Percentiles rank a stretch among this genome's conserved stretches.
Conservation (phyloP, 345 rosid species). For the Pistacia integerrima region DNA sequence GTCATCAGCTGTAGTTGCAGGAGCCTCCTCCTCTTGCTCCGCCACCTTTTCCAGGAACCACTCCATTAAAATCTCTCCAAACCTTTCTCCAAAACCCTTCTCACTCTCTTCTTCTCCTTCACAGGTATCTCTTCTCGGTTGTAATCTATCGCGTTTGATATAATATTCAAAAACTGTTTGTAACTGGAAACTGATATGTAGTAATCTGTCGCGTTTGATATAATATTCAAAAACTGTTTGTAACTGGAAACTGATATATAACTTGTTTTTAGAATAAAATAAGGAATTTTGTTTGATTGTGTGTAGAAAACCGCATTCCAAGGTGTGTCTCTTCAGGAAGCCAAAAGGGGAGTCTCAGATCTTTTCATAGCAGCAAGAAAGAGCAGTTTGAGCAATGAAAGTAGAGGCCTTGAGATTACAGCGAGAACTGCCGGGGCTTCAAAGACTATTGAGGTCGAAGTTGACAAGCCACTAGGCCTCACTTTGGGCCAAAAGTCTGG, state of each 20-base stretch:
- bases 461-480: conserved; percentile 93
- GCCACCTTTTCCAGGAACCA: conserved; percentile 31
- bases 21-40: conserved; percentile 44
- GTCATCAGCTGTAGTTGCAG: conserved; percentile 39
- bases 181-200: no score
- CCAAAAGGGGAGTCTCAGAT: conserved; percentile 50
- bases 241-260: no score
- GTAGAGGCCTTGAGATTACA: conserved; percentile 51
- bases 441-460: conserved; percentile 84
- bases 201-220: no score
- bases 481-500: conserved; percentile 89
- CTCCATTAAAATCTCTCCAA: conserved; percentile 23
- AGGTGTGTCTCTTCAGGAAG: conserved; percentile 69
- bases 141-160: no score
- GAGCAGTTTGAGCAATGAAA: conserved; percentile 11
- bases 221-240: no score
- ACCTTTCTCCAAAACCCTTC: conserved; percentile 23
- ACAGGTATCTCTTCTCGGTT: conserved; percentile 22
- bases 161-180: no score
- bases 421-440: conserved; percentile 78
- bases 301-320: conserved; percentile 59
- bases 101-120: conserved; percentile 5
- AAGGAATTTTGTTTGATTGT: neutral
- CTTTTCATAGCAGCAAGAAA: conserved; percentile 38
- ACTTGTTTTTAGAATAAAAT: no score